phyloP scores from a whole-genome alignment of 306 rosid genomes.

The Astragalus membranaceus region DNA sequence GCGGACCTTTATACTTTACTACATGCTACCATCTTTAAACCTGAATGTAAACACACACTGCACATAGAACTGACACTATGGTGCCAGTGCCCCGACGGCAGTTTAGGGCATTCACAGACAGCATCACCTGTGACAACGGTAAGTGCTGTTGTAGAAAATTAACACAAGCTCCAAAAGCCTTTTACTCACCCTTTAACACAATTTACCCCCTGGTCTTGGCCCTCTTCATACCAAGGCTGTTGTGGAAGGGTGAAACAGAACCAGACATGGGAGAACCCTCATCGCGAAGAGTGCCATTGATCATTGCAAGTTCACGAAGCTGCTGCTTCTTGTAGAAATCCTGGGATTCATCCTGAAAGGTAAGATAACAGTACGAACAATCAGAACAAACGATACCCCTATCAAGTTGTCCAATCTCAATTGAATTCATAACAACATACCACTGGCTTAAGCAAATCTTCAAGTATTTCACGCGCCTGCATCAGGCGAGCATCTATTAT shows the following conservation, averaged over 20 bases:
- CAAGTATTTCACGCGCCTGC: conserved; percentile 76
- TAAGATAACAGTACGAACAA: background rate
- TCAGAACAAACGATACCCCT: conserved; percentile 5
- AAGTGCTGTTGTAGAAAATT: conserved; percentile 45
- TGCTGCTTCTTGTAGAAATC: conserved; percentile 99
- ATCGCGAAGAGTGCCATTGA: conserved; percentile 91
- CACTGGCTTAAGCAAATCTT: conserved; percentile 82
- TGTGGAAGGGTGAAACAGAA: conserved; percentile 71
- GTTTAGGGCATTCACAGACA: conserved; percentile 51
- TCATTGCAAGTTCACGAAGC: conserved; percentile 85
- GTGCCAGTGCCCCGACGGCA: conserved; percentile 81
- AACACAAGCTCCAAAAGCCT: conserved; percentile 52
- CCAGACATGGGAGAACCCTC: conserved; percentile 98
- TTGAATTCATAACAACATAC: conserved; percentile 27
- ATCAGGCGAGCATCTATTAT: conserved; percentile 71
- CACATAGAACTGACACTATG: conserved; percentile 60
- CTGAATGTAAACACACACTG: conserved; percentile 72
- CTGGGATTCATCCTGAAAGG: conserved; percentile 78
- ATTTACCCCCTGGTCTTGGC: conserved; percentile 91
- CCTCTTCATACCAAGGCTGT: conserved; percentile 99
- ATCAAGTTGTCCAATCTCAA: background rate
- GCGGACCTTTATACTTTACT: conserved; percentile 29
- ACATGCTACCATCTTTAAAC: conserved; percentile 35
- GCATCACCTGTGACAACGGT: conserved; percentile 42
- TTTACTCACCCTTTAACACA: conserved; percentile 6